Evolutionary conservation across 208 protist genomes (phyloP).

Genomic region (Trypanosoma caninum): DNA sequence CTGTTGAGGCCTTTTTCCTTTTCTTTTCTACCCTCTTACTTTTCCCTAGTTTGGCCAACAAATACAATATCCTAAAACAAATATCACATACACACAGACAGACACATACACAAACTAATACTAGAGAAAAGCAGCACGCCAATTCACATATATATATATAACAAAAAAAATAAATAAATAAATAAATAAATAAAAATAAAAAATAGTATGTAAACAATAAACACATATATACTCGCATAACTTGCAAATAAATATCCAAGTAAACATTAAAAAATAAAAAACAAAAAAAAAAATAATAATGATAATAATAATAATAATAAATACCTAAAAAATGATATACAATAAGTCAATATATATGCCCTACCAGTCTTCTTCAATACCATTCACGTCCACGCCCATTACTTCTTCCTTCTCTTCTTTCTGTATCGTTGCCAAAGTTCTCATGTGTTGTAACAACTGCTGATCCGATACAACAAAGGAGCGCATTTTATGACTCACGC

Average conservation of each 20-base stretch:
- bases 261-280: conserved; percentile 7
- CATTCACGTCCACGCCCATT: background rate
- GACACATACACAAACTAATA: background rate
- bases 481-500: conserved; percentile 26
- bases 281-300: conserved; percentile 1
- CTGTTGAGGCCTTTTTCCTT: no score
- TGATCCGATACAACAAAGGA: conserved; percentile 74
- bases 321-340: no score
- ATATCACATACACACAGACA: background rate
- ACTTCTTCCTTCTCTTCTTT: background rate
- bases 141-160: conserved; percentile 6
- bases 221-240: no score
- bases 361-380: no score
- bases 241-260: no score
- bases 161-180: conserved; percentile 10
- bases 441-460: conserved; percentile 75
- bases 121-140: background rate
- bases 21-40: background rate
- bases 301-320: conserved; percentile 8
- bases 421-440: conserved; percentile 47
- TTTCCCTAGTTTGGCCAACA: no score
- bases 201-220: conserved; percentile 5
- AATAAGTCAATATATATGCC: no score
- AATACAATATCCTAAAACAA: background rate
- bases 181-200: background rate